Evolutionary conservation across 495 filamentous ascomycete species (phyloP).

Genomic region (Penicillium nucicola): DNA sequence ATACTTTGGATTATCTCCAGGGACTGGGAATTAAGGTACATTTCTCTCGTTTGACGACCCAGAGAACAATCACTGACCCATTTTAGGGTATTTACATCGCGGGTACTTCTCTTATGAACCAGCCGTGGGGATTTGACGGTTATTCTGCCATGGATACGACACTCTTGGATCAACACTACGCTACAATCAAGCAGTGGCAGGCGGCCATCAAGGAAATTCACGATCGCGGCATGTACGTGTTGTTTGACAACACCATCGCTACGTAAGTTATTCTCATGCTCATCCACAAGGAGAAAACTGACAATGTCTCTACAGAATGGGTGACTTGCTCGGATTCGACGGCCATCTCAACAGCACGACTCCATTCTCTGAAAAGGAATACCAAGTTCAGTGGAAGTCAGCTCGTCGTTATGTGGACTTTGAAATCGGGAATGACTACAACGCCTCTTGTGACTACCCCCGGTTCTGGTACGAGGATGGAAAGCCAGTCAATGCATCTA

Average conservation of each 20-base stretch:
- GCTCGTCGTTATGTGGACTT: slow-evolving; percentile 61
- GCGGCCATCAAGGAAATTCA: slow-evolving; percentile 62
- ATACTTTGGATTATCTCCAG: slow-evolving; percentile 68
- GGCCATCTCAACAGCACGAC: slow-evolving; percentile 62
- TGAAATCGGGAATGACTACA: slow-evolving; percentile 51
- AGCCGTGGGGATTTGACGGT: slow-evolving; percentile 65
- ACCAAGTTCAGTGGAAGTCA: slow-evolving; percentile 55
- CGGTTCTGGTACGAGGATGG: slow-evolving; percentile 66
- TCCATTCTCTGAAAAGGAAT: slow-evolving; percentile 55
- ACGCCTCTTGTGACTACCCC: slow-evolving; percentile 58
- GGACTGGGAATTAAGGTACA: slow-evolving; percentile 67
- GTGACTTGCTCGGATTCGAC: slow-evolving; percentile 66
- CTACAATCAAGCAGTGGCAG: slow-evolving; percentile 60
- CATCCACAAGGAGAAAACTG: background rate
- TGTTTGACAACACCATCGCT: slow-evolving; percentile 69
- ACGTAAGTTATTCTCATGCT: slow-evolving; percentile 46
- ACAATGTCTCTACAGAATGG: slow-evolving; percentile 39
- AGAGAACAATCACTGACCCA: background rate
- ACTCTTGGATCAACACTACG: slow-evolving; percentile 65
- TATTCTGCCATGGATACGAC: slow-evolving; percentile 69
- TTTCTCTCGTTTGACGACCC: slow-evolving; percentile 14
- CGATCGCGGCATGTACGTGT: slow-evolving; percentile 63
- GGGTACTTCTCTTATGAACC: slow-evolving; percentile 66
- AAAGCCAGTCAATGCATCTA: slow-evolving; percentile 43
- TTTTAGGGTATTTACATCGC: slow-evolving; percentile 62